Conservation (phyloP, 805 yeast species). For the Cyberlindnera americana region DNA sequence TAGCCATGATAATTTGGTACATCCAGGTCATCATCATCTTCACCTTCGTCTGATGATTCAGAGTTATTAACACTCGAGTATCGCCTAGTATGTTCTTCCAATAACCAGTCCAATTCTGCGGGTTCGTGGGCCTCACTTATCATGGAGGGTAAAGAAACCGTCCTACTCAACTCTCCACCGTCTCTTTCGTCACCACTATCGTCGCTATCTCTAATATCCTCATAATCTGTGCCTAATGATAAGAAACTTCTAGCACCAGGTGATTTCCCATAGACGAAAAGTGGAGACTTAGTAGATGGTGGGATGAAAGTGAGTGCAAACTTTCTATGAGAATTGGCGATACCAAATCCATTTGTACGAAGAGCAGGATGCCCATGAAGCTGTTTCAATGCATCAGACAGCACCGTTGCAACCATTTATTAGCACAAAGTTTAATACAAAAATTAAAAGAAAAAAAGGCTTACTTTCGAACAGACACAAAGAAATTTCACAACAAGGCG, state of each 20-base stretch:
- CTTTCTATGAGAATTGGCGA: constrained; percentile 38
- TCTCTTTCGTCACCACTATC: constrained; percentile 27
- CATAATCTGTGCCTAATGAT: constrained; percentile 36
- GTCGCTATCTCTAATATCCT: constrained; percentile 29
- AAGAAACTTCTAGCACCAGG: constrained; percentile 36
- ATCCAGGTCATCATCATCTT: constrained; percentile 20
- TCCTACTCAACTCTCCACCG: constrained; percentile 38
- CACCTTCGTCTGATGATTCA: constrained; percentile 13
- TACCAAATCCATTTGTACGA: constrained; percentile 40
- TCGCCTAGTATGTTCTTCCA: constrained; percentile 38
- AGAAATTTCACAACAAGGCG: no score
- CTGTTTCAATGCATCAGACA: constrained; percentile 24
- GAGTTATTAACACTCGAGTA: constrained; percentile 29
- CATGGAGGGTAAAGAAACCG: constrained; percentile 39
- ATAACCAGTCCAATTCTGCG: constrained; percentile 34
- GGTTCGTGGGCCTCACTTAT: constrained; percentile 27
- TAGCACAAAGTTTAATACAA: no score
- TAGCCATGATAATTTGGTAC: constrained; percentile 25
- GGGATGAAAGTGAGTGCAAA: constrained; percentile 35
- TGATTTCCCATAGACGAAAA: constrained; percentile 32
- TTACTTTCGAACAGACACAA: no score
- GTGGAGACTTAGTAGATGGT: constrained; percentile 39
- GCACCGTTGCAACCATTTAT: constrained; percentile 15
- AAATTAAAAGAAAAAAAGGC: no score
- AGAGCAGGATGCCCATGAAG: constrained; percentile 33